These are phyloP conservation scores for Oemleria cerasiformis DNA, from an alignment of 306 rosid genomes.

Conservation along the genomic window DNA sequence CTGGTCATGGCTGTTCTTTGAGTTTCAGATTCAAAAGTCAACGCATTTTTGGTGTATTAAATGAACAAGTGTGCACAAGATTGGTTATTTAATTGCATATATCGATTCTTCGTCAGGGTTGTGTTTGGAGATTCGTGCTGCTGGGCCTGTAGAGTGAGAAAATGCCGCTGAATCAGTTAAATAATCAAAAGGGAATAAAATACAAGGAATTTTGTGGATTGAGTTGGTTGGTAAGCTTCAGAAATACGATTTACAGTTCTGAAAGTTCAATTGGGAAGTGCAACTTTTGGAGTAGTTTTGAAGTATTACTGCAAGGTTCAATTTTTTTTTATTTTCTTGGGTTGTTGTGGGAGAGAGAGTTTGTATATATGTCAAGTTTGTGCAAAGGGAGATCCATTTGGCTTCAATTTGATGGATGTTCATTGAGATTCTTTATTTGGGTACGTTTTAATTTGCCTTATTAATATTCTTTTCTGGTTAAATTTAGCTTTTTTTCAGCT, in stretches of 20 bases:
- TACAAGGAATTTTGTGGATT: conserved; percentile 2
- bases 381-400: conserved; percentile 10
- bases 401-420: conserved; percentile 29
- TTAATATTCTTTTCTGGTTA: background rate
- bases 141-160: background rate
- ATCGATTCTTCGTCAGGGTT: background rate
- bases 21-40: conserved; percentile 9
- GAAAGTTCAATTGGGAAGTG: conserved; percentile 17
- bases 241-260: conserved; percentile 33
- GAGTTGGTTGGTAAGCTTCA: conserved; percentile 22
- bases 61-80: background rate
- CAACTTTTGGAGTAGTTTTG: conserved; percentile 3
- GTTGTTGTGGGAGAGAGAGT: background rate
- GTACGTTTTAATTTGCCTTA: conserved; percentile 21
- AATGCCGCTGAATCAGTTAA: background rate
- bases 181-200: no score
- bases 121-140: conserved; percentile 31
- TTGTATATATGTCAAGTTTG: background rate
- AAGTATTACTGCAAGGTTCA: conserved; percentile 8
- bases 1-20: background rate
- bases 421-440: conserved; percentile 27
- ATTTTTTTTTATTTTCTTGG: background rate
- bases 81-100: background rate
- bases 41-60: conserved; percentile 11
- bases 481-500: background rate